Base-by-base conservation (phyloP, 2,329 filamentous ascomycete species). In the Pseudocercospora fuligena region DNA sequence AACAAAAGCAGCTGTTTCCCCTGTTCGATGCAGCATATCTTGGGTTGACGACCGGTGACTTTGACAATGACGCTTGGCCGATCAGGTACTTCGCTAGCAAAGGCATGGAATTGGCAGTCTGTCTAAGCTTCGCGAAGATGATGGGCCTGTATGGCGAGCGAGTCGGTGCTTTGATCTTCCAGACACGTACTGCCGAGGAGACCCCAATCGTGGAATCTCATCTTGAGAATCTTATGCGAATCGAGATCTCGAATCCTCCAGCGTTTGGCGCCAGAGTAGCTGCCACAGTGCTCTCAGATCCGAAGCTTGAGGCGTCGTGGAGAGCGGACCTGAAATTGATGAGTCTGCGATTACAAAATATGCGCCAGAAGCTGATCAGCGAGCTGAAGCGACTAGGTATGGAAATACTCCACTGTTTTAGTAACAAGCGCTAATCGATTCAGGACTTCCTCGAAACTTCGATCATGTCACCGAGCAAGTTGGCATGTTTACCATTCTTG, bases 11-110 rank as follows among this genome's bases (percentile, higher is more conserved):
- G 59, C 94, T 97, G 87, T 97, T 90, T 80, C 90, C 92, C 75
- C 97, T 98, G 88, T 98, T 98, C 84, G 94, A 98, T 82, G 97
- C 97, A 93, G 94, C 94, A 70, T 98, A 98, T 87, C 94, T 98
- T 84, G 94, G 94, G 75, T 97, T 98, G 78, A 94, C 94, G 75
- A 94, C 91, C 72, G 94, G 94, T 73, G 88, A 96, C 83, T 94
- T 92, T 71, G 88, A 96, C 85, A 89, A 90, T 81, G 94, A 98
- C 79, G 94, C 94, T 71, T 98, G 94, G 80, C 92, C 95, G 69
- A 87, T 98, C 73, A 89, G 94, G 73, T 86, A 97, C 86, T 99
- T 98, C 80, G 89, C 97, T 79, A 87, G 92, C 83, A 85, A 97
- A 83, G 94, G 94, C 75, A 93, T 97, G 85, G 89, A 93, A 78